Evolutionary conservation across 169 alveolate species (phyloP), one percentile per base, ranked within the genome.

Genomic region (Plasmodium billcollinsi): DNA sequence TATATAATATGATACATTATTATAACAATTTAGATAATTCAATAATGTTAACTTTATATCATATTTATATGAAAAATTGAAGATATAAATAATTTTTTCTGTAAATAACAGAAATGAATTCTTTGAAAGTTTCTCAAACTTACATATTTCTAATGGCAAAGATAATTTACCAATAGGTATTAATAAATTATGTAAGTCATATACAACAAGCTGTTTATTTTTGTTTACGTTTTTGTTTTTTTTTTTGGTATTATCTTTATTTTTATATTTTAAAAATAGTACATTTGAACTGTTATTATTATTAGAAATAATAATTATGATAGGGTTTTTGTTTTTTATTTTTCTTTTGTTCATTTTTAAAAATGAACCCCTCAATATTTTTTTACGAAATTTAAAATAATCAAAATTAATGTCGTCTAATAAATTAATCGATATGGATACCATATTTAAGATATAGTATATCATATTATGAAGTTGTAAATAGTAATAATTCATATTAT

Each of bases 141-240:
- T 67, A 2, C n/a, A 24, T 8, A 80, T 66, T 9, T 80, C 83
- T 18, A 67, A 7, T 8, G 90, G 70, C 14, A 80, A 39, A 11
- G 50, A 54, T 39, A 80, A 69, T 56, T 69, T 80, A 24, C 50
- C 90, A 14, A 69, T 49, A 29, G 90, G 90, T 80, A 43, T 69
- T 69, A 80, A 43, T n/a, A 65, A 15, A 52, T 66, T 24, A 8
- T 78, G n/a, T 6, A 24, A 21, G 0, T 20, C 63, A 50, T 29
- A 45, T 6, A 39, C 63, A 2, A 12, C 56, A 8, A n/a, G 0
- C 65, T 4, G 0, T 70, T 8, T 9, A 20, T 20, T 54, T 54
- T 54, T 54, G 4, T 15, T 54, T 54, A n/a, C 7, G 0, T 0
- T 54, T 6, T 15, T 54, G 1, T 15, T 7, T 15, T 54, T 54